Evolutionary conservation across 208 protist species (phyloP).

Genomic region (Crithidia acanthocephali): DNA sequence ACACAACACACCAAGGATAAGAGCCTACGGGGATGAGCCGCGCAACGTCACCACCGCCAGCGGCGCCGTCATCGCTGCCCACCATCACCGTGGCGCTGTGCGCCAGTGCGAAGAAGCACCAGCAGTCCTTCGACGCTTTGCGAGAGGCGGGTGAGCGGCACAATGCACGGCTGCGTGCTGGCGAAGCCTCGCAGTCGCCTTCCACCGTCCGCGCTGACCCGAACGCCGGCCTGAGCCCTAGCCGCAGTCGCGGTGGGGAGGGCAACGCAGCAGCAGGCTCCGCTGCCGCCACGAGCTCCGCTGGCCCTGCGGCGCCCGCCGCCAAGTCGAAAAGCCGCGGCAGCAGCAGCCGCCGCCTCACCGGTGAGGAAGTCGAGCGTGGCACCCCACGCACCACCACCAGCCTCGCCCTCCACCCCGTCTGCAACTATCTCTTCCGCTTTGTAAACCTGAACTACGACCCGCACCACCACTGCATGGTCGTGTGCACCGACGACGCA

Average conservation of each 20-base stretch:
- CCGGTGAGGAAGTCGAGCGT: neutral
- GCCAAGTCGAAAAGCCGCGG: neutral
- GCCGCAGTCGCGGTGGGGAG: neutral
- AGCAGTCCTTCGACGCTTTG: conserved; percentile 78
- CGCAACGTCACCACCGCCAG: conserved; percentile 1
- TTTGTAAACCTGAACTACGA: conserved; percentile 73
- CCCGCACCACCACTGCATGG: conserved; percentile 35
- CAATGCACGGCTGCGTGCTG: conserved; percentile 26
- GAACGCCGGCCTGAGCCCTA: neutral
- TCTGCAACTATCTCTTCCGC: conserved; percentile 28
- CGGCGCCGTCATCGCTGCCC: conserved; percentile 9
- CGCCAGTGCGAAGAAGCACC: conserved; percentile 74
- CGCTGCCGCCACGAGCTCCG: neutral
- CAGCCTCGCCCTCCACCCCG: neutral
- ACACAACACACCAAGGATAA: neutral
- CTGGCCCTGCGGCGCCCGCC: neutral
- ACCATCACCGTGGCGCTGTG: conserved; percentile 61
- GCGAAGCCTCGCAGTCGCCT: conserved; percentile 3
- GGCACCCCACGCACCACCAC: neutral
- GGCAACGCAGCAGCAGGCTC: neutral
- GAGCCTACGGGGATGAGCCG: conserved; percentile 14
- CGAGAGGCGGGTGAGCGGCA: conserved; percentile 33
- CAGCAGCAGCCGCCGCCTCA: conserved; percentile 3
- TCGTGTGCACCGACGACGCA: conserved; percentile 12
- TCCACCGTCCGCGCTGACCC: neutral